Evolutionary conservation across 768 basidiomycete genomes (phyloP).

Genomic region (Xerocomus brunneocitrinus): DNA sequence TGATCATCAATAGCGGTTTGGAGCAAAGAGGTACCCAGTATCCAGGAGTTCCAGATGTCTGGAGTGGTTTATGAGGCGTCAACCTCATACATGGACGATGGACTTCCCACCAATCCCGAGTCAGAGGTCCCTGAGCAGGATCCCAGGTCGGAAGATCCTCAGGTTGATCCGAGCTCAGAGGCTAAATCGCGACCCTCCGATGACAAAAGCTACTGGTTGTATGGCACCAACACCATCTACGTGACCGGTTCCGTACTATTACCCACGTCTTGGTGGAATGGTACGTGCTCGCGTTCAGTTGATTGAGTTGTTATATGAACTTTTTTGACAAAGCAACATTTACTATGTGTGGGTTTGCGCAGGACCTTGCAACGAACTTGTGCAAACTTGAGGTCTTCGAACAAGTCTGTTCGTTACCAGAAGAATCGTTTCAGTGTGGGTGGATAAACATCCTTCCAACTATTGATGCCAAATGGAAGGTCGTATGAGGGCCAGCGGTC

Average conservation of each 20-base stretch:
- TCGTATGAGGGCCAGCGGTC: too few relatives aligned
- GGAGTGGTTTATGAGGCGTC: not conserved
- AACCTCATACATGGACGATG: not conserved
- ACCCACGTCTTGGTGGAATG: conserved; percentile 10
- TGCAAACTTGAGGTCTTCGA: not conserved
- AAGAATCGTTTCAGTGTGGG: too few relatives aligned
- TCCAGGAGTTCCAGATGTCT: not conserved
- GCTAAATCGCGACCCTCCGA: not conserved
- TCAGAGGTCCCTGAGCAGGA: too few relatives aligned
- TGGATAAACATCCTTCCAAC: too few relatives aligned
- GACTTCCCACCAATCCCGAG: not conserved
- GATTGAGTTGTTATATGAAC: not conserved
- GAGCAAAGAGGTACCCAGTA: not conserved
- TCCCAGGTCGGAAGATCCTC: not conserved
- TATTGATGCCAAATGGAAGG: too few relatives aligned
- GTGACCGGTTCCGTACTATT: conserved; percentile 11
- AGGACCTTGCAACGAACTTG: conserved; percentile 10
- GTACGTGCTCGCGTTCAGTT: not conserved
- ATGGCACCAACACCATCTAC: conserved; percentile 10
- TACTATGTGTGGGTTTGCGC: conserved; percentile 7
- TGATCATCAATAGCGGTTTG: not conserved
- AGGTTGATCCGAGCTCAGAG: not conserved
- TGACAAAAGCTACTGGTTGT: conserved; percentile 4
- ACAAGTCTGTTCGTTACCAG: too few relatives aligned
- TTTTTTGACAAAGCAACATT: not conserved